Base-by-base conservation (phyloP, 176 grass and related monocot genomes). In the Avena insularis region DNA sequence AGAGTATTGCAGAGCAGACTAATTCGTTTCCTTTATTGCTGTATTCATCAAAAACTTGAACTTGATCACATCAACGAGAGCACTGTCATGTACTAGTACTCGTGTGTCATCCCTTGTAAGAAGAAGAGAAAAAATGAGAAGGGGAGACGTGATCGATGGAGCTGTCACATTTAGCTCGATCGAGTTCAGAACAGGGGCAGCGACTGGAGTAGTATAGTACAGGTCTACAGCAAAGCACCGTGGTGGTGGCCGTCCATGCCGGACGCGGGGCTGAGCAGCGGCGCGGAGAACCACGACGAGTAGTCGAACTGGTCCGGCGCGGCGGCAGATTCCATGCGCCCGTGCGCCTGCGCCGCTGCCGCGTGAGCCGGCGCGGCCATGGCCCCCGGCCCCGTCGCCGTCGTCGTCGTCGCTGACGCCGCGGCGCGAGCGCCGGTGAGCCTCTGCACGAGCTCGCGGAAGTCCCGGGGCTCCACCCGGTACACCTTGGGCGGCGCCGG, bases 401-500 rank as follows among this genome's bases (percentile, higher is more conserved):
- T 0, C 51, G 60, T 0, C 6, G 14, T 14, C 9, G 56, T 1
- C 58, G 78, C 29, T 2, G 35, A 3, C 16, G 53, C 13, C 35
- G 85, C 55, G 5, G 55, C 0, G 50, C 46, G 79, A 1, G 91
- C 85, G 8, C 91, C 91, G 14, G 91, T 93, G 77, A 93, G 91
- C 84, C 80, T 67, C 91, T 93, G 91, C 88, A 93, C 91, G 67
- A 93, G 88, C 69, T 87, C 81, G 19, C 91, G 88, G 81, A 93
- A 93, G 53, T 84, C 82, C 85, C 88, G 69, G 13, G 88, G 91
- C 61, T 85, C 88, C 54, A 93, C 91, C 62, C 71, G 85, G 88
- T 93, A 93, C 53, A 93, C 88, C 88, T 87, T 93, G 43, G 82
- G 85, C 79, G 73, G 86, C 38, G 73, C 13, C 29, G 91, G 67